Base-by-base conservation (phyloP, 345 rosid species). In the Salix dunnii region DNA sequence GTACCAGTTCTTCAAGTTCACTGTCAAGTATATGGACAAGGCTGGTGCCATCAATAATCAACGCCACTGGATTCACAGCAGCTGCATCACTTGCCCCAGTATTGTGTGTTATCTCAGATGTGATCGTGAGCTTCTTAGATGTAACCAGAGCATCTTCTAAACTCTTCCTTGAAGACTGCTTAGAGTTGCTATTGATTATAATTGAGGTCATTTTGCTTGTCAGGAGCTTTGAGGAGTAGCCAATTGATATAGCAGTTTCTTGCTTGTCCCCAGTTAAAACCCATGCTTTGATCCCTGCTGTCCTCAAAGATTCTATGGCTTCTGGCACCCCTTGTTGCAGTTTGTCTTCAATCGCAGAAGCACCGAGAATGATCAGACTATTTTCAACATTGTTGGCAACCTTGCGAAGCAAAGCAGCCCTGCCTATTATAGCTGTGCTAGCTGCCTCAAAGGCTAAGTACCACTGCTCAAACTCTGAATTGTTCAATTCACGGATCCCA, bases 201-300 rank as follows among this genome's bases (percentile, higher is more conserved):
- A 46, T 46, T 46, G 51, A 46, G 51, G 51, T 46, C 51, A 46
- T 46, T 46, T 46, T 46, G 51, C 51, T 46, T 46, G 51, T 46
- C 51, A 46, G 51, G 51, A 46, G 51, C 51, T 46, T 46, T 14
- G 51, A 46, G 51, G 51, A 46, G 51, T 70, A 77, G 42, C 80
- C 80, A 28, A 71, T 77, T 14, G 65, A 58, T 43, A 77, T 77
- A 16, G 80, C 80, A n/a, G 80, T 77, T 58, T 77, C 80, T 67
- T 58, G 65, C 70, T 77, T 77, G 64, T 77, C 80, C 53, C 80
- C 80, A 9, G 80, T 77, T 42, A 77, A 71, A 72, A 77, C 80
- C 80, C 80, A 77, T 20, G 71, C 65, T 66, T 77, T 77, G 23
- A 77, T 72, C 5, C 76, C 80, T 28, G 80, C 80, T 46, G 40